A percentile compares a stretch with the other conserved stretches of the same genome.
Conservation (phyloP, 2,329 filamentous ascomycete species). For the Botryosphaeria dothidea region DNA sequence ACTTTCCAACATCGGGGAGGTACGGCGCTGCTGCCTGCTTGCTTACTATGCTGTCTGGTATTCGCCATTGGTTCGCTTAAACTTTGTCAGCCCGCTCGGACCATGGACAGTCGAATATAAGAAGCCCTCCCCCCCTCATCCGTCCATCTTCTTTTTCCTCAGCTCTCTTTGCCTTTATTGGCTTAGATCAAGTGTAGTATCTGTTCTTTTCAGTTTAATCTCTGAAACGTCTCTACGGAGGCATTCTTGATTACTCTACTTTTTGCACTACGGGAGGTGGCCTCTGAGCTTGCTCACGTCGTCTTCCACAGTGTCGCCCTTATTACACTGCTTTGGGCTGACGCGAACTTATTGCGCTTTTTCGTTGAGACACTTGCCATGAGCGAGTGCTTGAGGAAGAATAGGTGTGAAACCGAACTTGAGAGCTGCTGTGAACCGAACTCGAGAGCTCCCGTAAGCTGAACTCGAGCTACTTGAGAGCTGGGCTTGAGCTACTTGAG, state of each 20-base stretch:
- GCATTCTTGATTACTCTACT: constrained; percentile 7
- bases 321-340: constrained; percentile 14
- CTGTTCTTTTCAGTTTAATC: constrained; percentile 19
- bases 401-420: not conserved
- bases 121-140: not conserved
- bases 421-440: not conserved
- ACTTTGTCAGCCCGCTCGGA: no score
- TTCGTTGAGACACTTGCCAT: constrained; percentile 11
- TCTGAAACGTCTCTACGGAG: constrained; percentile 14
- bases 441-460: no score
- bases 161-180: constrained; percentile 18
- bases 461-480: no score
- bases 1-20: no score
- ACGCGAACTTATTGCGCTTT: constrained; percentile 10
- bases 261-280: constrained; percentile 6
- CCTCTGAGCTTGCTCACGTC: constrained; percentile 17
- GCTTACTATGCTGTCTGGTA: no score
- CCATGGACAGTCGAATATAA: no score
- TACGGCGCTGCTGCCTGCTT: no score
- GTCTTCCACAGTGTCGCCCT: constrained; percentile 10
- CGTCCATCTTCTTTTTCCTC: not conserved
- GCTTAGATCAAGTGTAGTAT: constrained; percentile 20
- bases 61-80: no score
- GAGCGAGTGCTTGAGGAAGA: constrained; percentile 15
- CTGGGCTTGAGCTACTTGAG: no score